Conservation (phyloP, 2,329 filamentous ascomycete genomes). For the Penicillium psychrosexuale region DNA sequence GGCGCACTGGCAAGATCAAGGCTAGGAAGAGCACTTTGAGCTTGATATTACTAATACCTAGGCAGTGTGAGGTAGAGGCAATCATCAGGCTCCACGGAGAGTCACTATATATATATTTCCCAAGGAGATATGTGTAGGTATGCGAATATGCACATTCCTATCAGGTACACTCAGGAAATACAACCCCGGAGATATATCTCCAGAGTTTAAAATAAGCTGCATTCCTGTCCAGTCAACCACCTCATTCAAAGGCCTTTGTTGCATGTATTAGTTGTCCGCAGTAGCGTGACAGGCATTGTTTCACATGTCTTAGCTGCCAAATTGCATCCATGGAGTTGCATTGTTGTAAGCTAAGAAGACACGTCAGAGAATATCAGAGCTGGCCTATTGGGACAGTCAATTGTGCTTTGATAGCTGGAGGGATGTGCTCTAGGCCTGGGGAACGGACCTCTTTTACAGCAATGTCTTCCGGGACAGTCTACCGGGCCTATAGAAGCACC, state of each 20-base stretch:
- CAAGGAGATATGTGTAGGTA: too few species aligned
- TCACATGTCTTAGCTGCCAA: slow-evolving; percentile 15
- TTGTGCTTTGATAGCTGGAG: neutral
- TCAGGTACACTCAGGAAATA: neutral
- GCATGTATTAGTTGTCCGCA: slow-evolving; percentile 10
- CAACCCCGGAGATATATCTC: neutral
- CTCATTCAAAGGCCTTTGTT: slow-evolving; percentile 11
- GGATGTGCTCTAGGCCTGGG: neutral
- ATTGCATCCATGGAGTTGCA: neutral
- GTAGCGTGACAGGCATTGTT: slow-evolving; percentile 15
- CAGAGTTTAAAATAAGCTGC: neutral
- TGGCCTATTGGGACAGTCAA: neutral
- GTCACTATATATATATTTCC: neutral
- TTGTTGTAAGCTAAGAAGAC: neutral
- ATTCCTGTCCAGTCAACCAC: neutral
- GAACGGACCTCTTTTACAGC: neutral
- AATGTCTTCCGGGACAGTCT: neutral
- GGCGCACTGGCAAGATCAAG: neutral
- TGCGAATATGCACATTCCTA: neutral
- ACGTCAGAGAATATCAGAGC: neutral
- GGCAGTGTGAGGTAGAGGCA: neutral
- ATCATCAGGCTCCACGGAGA: neutral
- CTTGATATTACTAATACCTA: neutral
- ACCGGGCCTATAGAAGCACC: neutral
- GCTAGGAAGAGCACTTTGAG: neutral